These are phyloP conservation scores for Fusarium continuum DNA, from an alignment of 2,329 filamentous ascomycete species.

Conservation along the genomic window DNA sequence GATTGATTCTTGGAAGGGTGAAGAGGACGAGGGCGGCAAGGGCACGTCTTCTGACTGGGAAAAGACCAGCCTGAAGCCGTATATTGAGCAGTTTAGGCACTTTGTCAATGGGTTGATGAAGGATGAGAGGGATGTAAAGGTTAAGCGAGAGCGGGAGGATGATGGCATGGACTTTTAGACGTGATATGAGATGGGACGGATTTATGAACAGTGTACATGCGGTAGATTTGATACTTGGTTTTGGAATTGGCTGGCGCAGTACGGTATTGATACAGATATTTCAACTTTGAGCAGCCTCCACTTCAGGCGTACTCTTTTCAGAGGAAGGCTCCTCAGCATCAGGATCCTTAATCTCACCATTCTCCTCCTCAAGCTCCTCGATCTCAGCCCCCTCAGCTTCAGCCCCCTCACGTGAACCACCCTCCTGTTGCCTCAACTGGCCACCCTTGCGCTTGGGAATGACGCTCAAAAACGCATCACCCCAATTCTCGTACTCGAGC, in stretches of 20 bases:
- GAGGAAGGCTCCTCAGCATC: constrained; percentile 3
- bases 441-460: constrained; percentile 93
- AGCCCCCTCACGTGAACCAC: constrained; percentile 29
- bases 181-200: constrained; percentile 10
- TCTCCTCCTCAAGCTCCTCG: constrained; percentile 45
- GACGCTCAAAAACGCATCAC: constrained; percentile 83
- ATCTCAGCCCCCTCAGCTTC: constrained; percentile 40
- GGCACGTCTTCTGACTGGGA: constrained; percentile 84
- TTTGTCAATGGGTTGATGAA: constrained; percentile 84
- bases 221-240: constrained; percentile 27
- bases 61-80: constrained; percentile 94
- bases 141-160: constrained; percentile 66
- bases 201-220: constrained; percentile 33
- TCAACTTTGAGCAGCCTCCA: constrained; percentile 19
- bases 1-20: constrained; percentile 80
- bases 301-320: constrained; percentile 4
- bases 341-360: constrained; percentile 43
- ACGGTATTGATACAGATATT: constrained; percentile 27
- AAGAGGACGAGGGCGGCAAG: constrained; percentile 50
- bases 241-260: constrained; percentile 32
- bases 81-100: constrained; percentile 85
- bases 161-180: constrained; percentile 62
- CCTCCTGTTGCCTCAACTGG: constrained; percentile 61
- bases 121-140: constrained; percentile 69
- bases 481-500: constrained; percentile 93